Evolutionary conservation across 208 protist species (phyloP), one percentile per base, ranked within the genome.

Genomic region (Crithidia brevicula): DNA sequence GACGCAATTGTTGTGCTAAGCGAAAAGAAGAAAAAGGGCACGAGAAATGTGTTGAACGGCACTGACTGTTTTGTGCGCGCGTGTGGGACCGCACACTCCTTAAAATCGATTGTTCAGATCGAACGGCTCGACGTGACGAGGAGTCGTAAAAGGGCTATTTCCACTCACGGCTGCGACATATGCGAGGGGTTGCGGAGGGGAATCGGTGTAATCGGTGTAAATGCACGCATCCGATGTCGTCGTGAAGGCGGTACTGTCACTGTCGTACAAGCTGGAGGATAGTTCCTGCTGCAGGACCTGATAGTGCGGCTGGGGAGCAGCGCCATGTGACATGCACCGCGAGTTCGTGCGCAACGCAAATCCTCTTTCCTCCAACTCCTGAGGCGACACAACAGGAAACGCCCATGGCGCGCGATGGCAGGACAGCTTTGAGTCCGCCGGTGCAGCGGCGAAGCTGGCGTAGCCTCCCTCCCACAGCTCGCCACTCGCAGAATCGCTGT

Each of bases 81-180:
- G 38, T 36, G 16, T 20, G 5, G 42, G 42, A n/a, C n/a, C n/a
- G 36, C 36, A 40, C 22, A n/a, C 25, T 31, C 16, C 36, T 33
- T 49, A 67, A n/a, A 45, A 66, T 4, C 34, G 60, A 5, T 18
- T 34, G 47, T 38, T 56, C 23, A 16, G 22, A n/a, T 65, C 33
- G 59, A 33, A 34, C 7, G 30, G 45, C 13, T 65, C 31, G 23
- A 34, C 45, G 45, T 45, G 15, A 3, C 59, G 43, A 10, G 43
- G 59, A 10, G 46, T 54, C 1, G 59, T 54, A 45, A 54, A 54
- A 3, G 59, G 46, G 22, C 31, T 54, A 3, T 30, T 18, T 34
- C 46, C 45, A 31, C 33, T 31, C 6, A 42, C 33, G 11, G 18
- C 46, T n/a, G 6, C 18, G 2, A 27, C 25, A 30, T 5, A 8